A percentile compares a stretch with the other conserved stretches of the same genome.
Evolutionary conservation across 78 protist genomes (phyloP).

Genomic region (Capsaspora owczarzaki): DNA sequence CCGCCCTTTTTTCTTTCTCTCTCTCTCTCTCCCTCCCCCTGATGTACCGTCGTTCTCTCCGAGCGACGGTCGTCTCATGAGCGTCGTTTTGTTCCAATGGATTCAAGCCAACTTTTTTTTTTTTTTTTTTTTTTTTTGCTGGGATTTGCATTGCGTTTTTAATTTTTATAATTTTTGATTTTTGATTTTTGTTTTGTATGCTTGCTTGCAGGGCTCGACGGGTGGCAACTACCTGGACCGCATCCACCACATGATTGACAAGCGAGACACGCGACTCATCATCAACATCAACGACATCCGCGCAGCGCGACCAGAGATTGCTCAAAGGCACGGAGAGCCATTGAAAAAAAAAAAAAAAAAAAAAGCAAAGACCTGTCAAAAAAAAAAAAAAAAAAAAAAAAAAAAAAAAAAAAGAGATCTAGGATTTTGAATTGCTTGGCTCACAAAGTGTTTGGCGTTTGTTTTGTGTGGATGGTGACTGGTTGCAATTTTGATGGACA

Average conservation of each 20-base stretch:
- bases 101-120: too few relatives aligned
- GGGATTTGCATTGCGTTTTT: too few relatives aligned
- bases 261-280: conserved; percentile 13
- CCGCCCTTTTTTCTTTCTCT: too few relatives aligned
- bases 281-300: conserved; percentile 40
- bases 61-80: too few relatives aligned
- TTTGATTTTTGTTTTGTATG: too few relatives aligned
- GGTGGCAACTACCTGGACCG: not conserved
- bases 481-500: not conserved
- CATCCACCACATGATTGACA: conserved; percentile 11
- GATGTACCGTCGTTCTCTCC: too few relatives aligned
- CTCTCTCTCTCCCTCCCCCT: too few relatives aligned
- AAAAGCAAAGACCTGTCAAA: not conserved
- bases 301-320: not conserved
- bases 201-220: too few relatives aligned
- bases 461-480: too few relatives aligned
- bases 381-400: not conserved
- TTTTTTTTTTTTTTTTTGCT: too few relatives aligned
- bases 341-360: not conserved
- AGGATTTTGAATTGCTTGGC: not conserved
- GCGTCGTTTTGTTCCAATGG: too few relatives aligned
- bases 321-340: not conserved
- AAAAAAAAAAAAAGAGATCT: not conserved
- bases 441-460: not conserved
- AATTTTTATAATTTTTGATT: too few relatives aligned